Percentiles rank a stretch among this genome's conserved stretches.
These are phyloP conservation scores for Ophiocordyceps camponoti-floridani DNA, from an alignment of 2,329 filamentous ascomycete species.

Conservation along the genomic window DNA sequence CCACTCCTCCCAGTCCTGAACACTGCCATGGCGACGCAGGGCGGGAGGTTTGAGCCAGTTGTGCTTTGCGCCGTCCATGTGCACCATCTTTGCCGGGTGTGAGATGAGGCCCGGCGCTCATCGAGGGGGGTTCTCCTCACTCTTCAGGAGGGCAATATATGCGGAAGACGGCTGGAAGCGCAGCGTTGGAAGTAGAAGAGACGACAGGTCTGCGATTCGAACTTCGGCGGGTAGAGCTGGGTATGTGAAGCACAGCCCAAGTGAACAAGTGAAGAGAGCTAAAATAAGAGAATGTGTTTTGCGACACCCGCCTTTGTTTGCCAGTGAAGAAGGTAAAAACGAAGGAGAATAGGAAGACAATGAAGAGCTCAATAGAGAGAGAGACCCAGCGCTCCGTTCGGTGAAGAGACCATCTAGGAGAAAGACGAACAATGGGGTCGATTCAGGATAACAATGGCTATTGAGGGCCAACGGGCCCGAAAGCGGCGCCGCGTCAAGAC, in stretches of 20 bases:
- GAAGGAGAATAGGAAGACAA: not conserved
- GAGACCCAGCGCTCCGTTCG: too few relatives aligned
- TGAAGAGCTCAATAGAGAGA: not conserved
- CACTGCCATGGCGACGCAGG: slow-evolving; percentile 4
- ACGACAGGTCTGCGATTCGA: not conserved
- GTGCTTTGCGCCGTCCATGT: slow-evolving; percentile 3
- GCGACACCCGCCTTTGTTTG: not conserved
- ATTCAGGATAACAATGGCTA: not conserved
- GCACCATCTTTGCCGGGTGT: too few relatives aligned
- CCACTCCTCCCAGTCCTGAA: slow-evolving; percentile 36
- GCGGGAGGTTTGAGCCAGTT: slow-evolving; percentile 3
- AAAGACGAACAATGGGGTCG: not conserved
- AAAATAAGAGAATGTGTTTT: not conserved
- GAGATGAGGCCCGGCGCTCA: too few relatives aligned
- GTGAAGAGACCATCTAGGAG: not conserved
- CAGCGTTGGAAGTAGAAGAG: not conserved
- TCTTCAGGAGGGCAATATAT: not conserved
- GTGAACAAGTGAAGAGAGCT: not conserved
- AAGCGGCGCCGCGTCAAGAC: not conserved
- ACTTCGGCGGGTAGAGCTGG: too few relatives aligned
- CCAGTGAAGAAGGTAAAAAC: not conserved
- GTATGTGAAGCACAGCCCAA: too few relatives aligned
- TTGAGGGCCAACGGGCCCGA: not conserved
- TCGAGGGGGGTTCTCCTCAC: not conserved
- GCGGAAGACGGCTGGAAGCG: not conserved